Conservation (phyloP, 2,329 filamentous ascomycete genomes). For the Nothomitra cinnamomea region DNA sequence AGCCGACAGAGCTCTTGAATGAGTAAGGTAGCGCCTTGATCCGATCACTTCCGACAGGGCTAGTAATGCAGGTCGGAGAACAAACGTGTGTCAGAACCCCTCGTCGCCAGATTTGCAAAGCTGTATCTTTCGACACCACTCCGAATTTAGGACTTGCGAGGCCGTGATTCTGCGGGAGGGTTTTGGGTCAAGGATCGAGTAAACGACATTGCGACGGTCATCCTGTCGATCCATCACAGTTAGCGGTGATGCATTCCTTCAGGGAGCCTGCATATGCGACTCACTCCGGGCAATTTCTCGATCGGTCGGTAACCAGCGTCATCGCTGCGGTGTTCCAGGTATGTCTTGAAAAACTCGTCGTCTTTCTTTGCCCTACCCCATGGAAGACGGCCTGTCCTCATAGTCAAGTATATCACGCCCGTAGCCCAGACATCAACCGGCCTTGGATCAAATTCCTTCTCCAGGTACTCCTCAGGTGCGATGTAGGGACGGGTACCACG, state of each 20-base stretch:
- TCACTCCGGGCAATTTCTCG: slow-evolving; percentile 83
- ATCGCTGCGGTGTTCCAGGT: slow-evolving; percentile 80
- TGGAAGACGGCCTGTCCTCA: slow-evolving; percentile 87
- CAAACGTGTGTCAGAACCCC: slow-evolving; percentile 62
- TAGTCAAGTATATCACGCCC: slow-evolving; percentile 99
- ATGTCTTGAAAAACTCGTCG: slow-evolving; percentile 91
- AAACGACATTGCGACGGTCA: slow-evolving; percentile 95
- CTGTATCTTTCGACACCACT: slow-evolving; percentile 97
- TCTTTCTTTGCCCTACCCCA: slow-evolving; percentile 94
- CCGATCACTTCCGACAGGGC: too few relatives aligned
- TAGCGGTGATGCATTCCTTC: not conserved
- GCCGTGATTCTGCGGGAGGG: slow-evolving; percentile 83
- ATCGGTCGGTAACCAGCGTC: slow-evolving; percentile 95
- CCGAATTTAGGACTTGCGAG: slow-evolving; percentile 90
- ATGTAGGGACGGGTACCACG: slow-evolving; percentile 97
- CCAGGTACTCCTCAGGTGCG: slow-evolving; percentile 86
- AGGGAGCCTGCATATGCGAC: slow-evolving; percentile 22
- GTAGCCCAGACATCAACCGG: slow-evolving; percentile 98
- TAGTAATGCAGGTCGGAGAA: too few relatives aligned
- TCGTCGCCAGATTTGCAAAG: slow-evolving; percentile 93
- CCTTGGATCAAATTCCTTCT: slow-evolving; percentile 89
- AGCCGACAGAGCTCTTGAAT: too few relatives aligned
- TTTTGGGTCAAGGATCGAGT: slow-evolving; percentile 93
- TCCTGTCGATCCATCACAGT: slow-evolving; percentile 40
- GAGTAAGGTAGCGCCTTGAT: too few relatives aligned